Evolutionary conservation across 805 yeast genomes (phyloP), one percentile per base, ranked within the genome.

Genomic region (Wickerhamiella cacticola): DNA sequence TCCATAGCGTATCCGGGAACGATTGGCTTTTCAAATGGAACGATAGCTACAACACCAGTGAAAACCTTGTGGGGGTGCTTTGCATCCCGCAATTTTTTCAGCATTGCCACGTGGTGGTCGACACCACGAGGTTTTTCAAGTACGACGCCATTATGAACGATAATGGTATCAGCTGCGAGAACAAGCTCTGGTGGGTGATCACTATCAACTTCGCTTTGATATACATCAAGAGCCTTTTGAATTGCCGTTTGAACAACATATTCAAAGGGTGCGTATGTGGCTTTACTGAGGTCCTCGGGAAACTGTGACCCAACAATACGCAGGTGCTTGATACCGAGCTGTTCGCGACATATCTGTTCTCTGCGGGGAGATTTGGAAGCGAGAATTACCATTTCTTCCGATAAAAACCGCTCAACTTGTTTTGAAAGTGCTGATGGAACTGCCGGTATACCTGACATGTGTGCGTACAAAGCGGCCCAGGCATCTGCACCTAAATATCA

Each of bases 361-460:
- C 98, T 67, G 51, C 96, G 70, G 2, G 94, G 89, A 0, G 96
- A 88, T 1, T 82, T 73, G 2, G 95, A 85, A 0, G 95, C 96
- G 5, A 89, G 69, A 4, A 85, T 67, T 22, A 88, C 58, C 4
- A 51, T 46, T 9, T 54, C 58, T 35, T 35, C 7, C 21, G 23
- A 19, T 5, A 35, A 16, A 3, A 35, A 15, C 16, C 25, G n/a
- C 25, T 19, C 25, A 22, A 35, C 40, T 5, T 35, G 25, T 15
- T 15, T 31, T 5, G 36, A 18, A n/a, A 8, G 10, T 15, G 18
- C 10, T 13, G 36, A 31, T 3, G 36, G 16, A 31, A 31, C 16
- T 10, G 36, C n/a, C 16, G 36, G 16, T 15, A 31, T 19, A 31
- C 36, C 36, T 31, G 36, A 15, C 36, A 31, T 31, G 36, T 31